Base-by-base conservation (phyloP, 179 eudicot genomes). In the Monotropa hypopitys region DNA sequence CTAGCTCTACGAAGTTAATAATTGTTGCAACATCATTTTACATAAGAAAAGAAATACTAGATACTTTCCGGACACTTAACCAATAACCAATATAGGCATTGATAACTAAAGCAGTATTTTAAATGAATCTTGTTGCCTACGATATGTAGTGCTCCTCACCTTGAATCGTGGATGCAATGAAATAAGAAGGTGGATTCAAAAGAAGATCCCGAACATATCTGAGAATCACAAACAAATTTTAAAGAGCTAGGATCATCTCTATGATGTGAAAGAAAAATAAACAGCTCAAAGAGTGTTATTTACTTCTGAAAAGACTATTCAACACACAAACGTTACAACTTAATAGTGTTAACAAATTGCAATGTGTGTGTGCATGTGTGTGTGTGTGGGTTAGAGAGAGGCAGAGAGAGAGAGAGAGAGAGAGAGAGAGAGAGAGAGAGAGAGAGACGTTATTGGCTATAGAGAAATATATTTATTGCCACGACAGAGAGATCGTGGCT, bases 161-260 rank as follows among this genome's bases (percentile, higher is more conserved):
- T 84, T 96, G 99, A 71, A 96, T 90, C 66, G 84, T 89, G 57
- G 89, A 84, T 61, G 99, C 96, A 74, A 86, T 88, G 53, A 77
- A 87, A 85, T 93, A 91, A 73, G 97, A 86, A 77, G 99, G 99
- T 81, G 99, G 99, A 84, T 96, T 96, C 77, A 96, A 85, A 87
- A 96, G 97, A 83, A 96, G 94, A 85, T 93, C 99, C 79, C 94
- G 86, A 33, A 96, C 70, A 84, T 96, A 96, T 88, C 99, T 96
- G 87, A 76, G 40, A 83, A 42, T 33, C 45, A 83, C 2, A 73
- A 49, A 18, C 62, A 53, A 68, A 74, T 47, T 21, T 38, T 45
- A 67, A 76, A n/a, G 59, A 30, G 47, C 38, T 8, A 38, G 62
- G 42, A 67, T 74, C 49, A 50, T 30, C 46, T 33, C 70, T n/a